phyloP scores from a whole-genome alignment of 2,329 filamentous ascomycete species.

The Neobulgaria alba region DNA sequence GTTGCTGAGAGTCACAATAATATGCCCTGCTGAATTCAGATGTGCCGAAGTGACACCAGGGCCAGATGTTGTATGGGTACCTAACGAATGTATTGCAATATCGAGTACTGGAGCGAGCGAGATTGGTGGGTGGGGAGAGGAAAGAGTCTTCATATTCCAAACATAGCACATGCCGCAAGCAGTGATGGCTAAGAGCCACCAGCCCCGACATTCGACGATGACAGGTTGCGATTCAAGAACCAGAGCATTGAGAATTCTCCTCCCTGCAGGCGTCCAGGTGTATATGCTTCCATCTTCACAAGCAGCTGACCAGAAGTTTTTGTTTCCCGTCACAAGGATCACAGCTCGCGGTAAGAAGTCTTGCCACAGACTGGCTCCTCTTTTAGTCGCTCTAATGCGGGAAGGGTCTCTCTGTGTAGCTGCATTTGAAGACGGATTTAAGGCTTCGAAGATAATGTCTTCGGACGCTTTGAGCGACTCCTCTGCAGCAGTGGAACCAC shows the following conservation, averaged over 20 bases:
- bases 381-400: slow-evolving; percentile 71
- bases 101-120: slow-evolving; percentile 86
- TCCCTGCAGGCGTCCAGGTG: slow-evolving; percentile 85
- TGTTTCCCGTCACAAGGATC: slow-evolving; percentile 83
- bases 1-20: slow-evolving; percentile 86
- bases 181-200: slow-evolving; percentile 84
- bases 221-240: slow-evolving; percentile 89
- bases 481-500: slow-evolving; percentile 38
- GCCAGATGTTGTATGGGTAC: slow-evolving; percentile 64
- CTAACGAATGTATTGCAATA: slow-evolving; percentile 70
- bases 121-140: slow-evolving; percentile 79
- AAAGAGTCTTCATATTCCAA: slow-evolving; percentile 81
- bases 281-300: slow-evolving; percentile 90
- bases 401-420: slow-evolving; percentile 68
- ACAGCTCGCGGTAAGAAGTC: slow-evolving; percentile 84
- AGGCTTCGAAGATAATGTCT: slow-evolving; percentile 77
- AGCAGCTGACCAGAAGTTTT: slow-evolving; percentile 83
- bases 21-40: slow-evolving; percentile 76
- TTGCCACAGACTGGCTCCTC: slow-evolving; percentile 79
- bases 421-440: slow-evolving; percentile 61
- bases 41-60: slow-evolving; percentile 87
- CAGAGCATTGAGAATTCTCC: slow-evolving; percentile 75
- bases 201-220: slow-evolving; percentile 81
- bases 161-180: slow-evolving; percentile 84
- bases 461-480: slow-evolving; percentile 56